Percentiles rank a stretch among this genome's conserved stretches.
These are phyloP conservation scores for Aspergillus sp. DNA, from an alignment of 2,329 filamentous ascomycete genomes.

Conservation along the genomic window DNA sequence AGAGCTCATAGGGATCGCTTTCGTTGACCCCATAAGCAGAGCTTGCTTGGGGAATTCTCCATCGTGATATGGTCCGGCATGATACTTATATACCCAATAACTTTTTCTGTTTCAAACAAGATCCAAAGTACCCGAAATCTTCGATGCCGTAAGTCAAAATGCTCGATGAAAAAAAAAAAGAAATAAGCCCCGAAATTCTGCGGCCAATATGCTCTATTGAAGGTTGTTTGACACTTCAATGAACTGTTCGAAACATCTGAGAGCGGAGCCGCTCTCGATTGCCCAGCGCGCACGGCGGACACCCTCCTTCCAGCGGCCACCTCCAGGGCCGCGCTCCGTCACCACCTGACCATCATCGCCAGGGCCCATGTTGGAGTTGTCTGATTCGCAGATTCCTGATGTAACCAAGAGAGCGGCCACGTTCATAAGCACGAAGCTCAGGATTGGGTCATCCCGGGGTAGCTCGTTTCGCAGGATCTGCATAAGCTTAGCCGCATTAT, in stretches of 20 bases:
- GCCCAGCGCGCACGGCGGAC: conserved; percentile 86
- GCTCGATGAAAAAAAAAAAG: not conserved
- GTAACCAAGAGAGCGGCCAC: conserved; percentile 85
- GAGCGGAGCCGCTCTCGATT: conserved; percentile 82
- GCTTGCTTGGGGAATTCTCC: not conserved
- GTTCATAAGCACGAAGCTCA: conserved; percentile 95
- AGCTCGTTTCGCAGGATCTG: conserved; percentile 76
- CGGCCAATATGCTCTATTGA: conserved; percentile 19
- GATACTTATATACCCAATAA: conserved; percentile 15
- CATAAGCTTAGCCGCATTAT: conserved; percentile 85
- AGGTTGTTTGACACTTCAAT: conserved; percentile 75
- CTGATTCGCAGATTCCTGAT: conserved; percentile 83
- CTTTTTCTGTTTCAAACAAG: conserved; percentile 2
- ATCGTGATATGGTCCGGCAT: conserved; percentile 3
- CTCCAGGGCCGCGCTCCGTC: conserved; percentile 80
- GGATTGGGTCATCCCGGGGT: conserved; percentile 75
- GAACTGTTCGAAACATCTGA: conserved; percentile 80
- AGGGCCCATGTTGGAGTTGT: conserved; percentile 76
- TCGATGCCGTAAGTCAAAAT: not conserved
- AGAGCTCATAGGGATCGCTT: not conserved
- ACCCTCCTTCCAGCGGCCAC: conserved; percentile 93
- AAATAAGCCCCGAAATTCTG: conserved; percentile 8
- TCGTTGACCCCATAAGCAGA: not conserved
- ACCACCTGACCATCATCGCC: conserved; percentile 82
- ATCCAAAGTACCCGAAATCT: not conserved